A percentile compares a stretch with the other conserved stretches of the same genome.
Evolutionary conservation across 2,329 filamentous ascomycete species (phyloP).

Genomic region (Periconia sp.): DNA sequence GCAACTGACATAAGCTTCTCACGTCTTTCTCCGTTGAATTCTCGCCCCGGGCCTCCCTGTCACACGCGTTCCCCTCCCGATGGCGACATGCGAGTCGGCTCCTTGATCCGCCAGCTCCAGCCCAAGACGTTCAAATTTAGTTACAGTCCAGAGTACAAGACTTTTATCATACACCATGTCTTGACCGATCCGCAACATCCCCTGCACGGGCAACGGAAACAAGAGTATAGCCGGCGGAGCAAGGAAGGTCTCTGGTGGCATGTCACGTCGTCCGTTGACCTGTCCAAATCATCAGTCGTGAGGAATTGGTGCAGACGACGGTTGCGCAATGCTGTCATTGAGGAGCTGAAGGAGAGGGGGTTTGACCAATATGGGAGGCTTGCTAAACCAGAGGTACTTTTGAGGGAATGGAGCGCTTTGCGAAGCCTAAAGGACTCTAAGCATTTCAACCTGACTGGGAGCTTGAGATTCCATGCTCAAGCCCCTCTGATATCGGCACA

Average conservation of each 20-base stretch:
- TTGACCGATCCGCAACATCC: slow-evolving; percentile 31
- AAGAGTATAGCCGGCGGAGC: slow-evolving; percentile 22
- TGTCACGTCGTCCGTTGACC: slow-evolving; percentile 24
- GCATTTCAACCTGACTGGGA: slow-evolving; percentile 26
- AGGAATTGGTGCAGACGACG: slow-evolving; percentile 38
- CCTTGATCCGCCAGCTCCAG: slow-evolving; percentile 18
- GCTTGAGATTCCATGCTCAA: slow-evolving; percentile 30
- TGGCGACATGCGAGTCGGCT: slow-evolving; percentile 24
- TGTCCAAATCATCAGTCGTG: slow-evolving; percentile 40
- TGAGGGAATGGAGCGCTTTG: slow-evolving; percentile 7
- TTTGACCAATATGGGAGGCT: slow-evolving; percentile 36
- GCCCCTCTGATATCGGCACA: slow-evolving; percentile 32
- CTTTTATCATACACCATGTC: slow-evolving; percentile 29
- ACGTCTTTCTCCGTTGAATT: no score
- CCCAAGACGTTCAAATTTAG: slow-evolving; percentile 27
- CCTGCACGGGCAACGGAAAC: slow-evolving; percentile 25
- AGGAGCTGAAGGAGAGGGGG: slow-evolving; percentile 32
- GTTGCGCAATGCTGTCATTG: slow-evolving; percentile 36
- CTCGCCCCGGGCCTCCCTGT: no score
- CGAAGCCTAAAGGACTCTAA: slow-evolving; percentile 2
- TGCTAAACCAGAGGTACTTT: slow-evolving; percentile 9
- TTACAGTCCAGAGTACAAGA: slow-evolving; percentile 31
- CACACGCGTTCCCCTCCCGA: slow-evolving; percentile 2
- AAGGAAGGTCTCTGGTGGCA: slow-evolving; percentile 42
- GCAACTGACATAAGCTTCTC: no score